Conservation (phyloP, 768 basidiomycete genomes). For the Mycena crocata region DNA sequence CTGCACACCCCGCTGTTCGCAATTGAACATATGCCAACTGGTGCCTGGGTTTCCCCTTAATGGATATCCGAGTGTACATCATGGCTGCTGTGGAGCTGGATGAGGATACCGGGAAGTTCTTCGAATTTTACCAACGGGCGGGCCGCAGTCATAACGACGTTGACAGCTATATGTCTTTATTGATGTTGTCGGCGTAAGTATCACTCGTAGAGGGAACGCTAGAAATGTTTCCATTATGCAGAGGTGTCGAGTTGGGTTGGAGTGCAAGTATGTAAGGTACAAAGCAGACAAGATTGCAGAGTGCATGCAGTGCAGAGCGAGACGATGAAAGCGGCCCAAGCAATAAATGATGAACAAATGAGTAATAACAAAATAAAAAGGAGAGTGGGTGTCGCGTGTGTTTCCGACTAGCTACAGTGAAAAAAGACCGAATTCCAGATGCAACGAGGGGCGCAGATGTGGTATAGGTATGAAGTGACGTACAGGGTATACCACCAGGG, state of each 20-base stretch:
- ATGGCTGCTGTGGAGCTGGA: too few species aligned
- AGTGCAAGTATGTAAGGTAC: constrained; percentile 29
- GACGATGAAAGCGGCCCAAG: constrained; percentile 30
- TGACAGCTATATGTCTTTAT: too few species aligned
- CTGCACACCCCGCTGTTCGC: too few species aligned
- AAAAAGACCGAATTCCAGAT: constrained; percentile 28
- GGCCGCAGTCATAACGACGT: too few species aligned
- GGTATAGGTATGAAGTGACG: constrained; percentile 28
- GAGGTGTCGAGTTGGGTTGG: constrained; percentile 8
- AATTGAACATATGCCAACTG: too few species aligned
- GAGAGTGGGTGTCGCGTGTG: constrained; percentile 35
- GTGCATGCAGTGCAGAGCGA: constrained; percentile 34
- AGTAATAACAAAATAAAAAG: constrained; percentile 31
- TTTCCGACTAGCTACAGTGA: constrained; percentile 26
- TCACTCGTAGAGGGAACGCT: neutral
- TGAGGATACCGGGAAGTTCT: too few species aligned
- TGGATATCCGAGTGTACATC: too few species aligned
- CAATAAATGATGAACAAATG: constrained; percentile 24
- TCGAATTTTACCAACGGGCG: too few species aligned
- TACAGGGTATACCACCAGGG: constrained; percentile 36
- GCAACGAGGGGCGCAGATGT: constrained; percentile 33
- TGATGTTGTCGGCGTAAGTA: too few species aligned
- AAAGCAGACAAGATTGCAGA: constrained; percentile 31
- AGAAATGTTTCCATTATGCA: neutral
- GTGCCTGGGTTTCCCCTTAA: too few species aligned